Evolutionary conservation across 257 asterid species (phyloP).

Genomic region (Lavandula angustifolia): DNA sequence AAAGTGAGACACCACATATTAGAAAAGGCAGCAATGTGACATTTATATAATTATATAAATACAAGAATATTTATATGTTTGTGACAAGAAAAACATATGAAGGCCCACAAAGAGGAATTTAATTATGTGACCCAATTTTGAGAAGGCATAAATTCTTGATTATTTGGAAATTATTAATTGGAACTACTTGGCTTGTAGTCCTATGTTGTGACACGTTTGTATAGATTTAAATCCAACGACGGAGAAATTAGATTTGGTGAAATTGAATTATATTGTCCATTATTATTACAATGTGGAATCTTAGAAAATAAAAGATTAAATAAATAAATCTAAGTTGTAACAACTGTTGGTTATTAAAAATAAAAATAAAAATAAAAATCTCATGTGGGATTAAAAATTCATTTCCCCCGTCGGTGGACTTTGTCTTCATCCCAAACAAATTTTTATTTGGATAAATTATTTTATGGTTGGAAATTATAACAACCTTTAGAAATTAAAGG

Average conservation of each 20-base stretch:
- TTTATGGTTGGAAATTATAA: background rate
- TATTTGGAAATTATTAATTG: background rate
- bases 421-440: background rate
- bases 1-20: slow-evolving; percentile 9
- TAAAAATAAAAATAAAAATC: background rate
- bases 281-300: background rate
- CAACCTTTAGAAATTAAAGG: slow-evolving; percentile 1
- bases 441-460: background rate
- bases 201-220: slow-evolving; percentile 1
- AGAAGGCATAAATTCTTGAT: background rate
- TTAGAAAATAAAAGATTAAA: background rate
- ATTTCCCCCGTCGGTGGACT: background rate
- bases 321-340: background rate
- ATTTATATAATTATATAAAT: background rate
- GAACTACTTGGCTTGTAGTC: background rate
- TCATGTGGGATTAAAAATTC: background rate
- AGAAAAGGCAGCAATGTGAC: background rate
- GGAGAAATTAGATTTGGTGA: background rate
- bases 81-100: background rate
- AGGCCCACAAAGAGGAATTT: background rate
- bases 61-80: background rate
- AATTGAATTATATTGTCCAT: background rate
- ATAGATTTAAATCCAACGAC: background rate
- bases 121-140: background rate
- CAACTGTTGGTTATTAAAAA: background rate